Percentiles rank a stretch among this genome's conserved stretches.
Evolutionary conservation across 2,329 filamentous ascomycete genomes (phyloP).

Genomic region (Alternaria sp.): DNA sequence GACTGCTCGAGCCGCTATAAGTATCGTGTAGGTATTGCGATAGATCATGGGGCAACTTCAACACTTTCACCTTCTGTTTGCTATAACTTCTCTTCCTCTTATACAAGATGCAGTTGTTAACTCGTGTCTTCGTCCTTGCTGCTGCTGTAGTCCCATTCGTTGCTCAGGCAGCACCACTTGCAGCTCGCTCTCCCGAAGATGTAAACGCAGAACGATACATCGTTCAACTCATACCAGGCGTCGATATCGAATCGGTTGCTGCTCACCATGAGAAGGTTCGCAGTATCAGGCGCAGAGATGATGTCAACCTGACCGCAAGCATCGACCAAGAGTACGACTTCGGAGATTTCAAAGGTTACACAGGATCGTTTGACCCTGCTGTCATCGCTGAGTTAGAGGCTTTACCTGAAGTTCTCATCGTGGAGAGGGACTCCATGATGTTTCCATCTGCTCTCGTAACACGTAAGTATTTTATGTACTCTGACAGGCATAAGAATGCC

Average conservation of each 20-base stretch:
- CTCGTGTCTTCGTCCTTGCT: constrained; percentile 32
- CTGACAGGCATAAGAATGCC: not conserved
- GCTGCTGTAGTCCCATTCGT: constrained; percentile 31
- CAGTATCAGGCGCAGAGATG: constrained; percentile 35
- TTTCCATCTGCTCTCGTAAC: constrained; percentile 28
- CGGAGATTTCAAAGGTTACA: constrained; percentile 43
- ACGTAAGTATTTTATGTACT: constrained; percentile 19
- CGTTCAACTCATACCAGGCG: constrained; percentile 52
- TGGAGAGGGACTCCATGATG: constrained; percentile 43
- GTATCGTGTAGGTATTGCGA: not conserved
- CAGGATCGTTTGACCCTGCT: constrained; percentile 40
- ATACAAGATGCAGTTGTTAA: constrained; percentile 37
- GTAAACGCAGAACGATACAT: constrained; percentile 54
- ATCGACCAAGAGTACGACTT: constrained; percentile 39
- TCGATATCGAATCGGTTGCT: constrained; percentile 33
- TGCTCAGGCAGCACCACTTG: constrained; percentile 31
- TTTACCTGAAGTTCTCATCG: constrained; percentile 34
- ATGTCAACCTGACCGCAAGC: constrained; percentile 21
- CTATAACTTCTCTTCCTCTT: rapidly evolving
- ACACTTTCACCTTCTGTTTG: too few species aligned
- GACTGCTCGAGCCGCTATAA: not conserved
- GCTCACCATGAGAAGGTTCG: constrained; percentile 37
- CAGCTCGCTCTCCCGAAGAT: constrained; percentile 10
- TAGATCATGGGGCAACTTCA: not conserved
- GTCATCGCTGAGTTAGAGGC: constrained; percentile 41